Conservation (phyloP, 2,329 filamentous ascomycete genomes). For the Didymella segeticola region DNA sequence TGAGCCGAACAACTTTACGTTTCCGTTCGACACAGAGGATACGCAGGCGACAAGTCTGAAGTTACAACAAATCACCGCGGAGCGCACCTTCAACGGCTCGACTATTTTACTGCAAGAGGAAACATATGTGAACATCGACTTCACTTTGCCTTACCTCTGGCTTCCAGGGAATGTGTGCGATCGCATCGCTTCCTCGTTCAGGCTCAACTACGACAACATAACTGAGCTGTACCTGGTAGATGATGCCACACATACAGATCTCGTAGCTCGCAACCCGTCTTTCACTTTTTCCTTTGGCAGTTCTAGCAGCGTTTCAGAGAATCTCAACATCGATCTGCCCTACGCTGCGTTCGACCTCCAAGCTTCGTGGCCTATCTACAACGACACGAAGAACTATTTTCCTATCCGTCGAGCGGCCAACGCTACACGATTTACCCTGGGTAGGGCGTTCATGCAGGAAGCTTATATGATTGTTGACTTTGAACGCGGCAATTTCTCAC, state of each 20-base stretch:
- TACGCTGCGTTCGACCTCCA: slow-evolving; percentile 39
- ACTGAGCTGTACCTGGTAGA: slow-evolving; percentile 47
- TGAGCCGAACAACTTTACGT: slow-evolving; percentile 28
- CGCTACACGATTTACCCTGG: slow-evolving; percentile 35
- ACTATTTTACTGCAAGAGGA: slow-evolving; percentile 18
- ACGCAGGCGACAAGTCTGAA: not conserved
- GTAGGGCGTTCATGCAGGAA: slow-evolving; percentile 47
- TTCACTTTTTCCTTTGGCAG: slow-evolving; percentile 34
- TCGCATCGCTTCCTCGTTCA: slow-evolving; percentile 44
- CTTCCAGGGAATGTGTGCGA: slow-evolving; percentile 46
- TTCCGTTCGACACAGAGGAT: slow-evolving; percentile 31
- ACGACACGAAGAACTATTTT: slow-evolving; percentile 34
- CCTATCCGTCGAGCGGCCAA: slow-evolving; percentile 34
- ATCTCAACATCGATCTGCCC: slow-evolving; percentile 33
- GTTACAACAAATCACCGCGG: slow-evolving; percentile 5
- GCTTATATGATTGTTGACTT: slow-evolving; percentile 48
- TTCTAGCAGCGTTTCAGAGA: slow-evolving; percentile 14
- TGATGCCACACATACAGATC: slow-evolving; percentile 26
- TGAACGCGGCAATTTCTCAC: slow-evolving; percentile 38
- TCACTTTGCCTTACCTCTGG: slow-evolving; percentile 46
- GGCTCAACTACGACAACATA: slow-evolving; percentile 41
- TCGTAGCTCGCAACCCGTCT: slow-evolving; percentile 28
- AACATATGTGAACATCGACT: slow-evolving; percentile 44
- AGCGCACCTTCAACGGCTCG: slow-evolving; percentile 36
- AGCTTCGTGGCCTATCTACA: slow-evolving; percentile 23